Base-by-base conservation (phyloP, 176 grass and related monocot genomes). In the Tuctoria greenei region DNA sequence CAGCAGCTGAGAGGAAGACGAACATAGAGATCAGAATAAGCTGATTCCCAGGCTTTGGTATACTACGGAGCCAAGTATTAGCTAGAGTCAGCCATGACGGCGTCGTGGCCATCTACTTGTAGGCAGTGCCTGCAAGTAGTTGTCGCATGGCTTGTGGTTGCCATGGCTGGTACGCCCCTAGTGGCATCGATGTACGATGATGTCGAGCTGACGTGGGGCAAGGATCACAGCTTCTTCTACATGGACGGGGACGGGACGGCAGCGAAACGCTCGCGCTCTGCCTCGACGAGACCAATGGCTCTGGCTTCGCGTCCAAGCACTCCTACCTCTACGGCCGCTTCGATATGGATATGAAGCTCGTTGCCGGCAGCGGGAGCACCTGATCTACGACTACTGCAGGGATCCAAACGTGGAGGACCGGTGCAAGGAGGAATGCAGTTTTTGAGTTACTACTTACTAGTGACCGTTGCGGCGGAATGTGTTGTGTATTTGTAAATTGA, bases 271-370 rank as follows among this genome's bases (percentile, higher is more conserved):
- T 90, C 25, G 74, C 76, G 7, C 80, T 88, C 24, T 71, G 55
- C 17, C 75, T 86, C n/a, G 83, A 86, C 74, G 6, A 83, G 35
- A 47, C 18, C 41, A 69, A 69, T 28, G 92, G 88, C 60, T 86
- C 92, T 3, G 92, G 83, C 25, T 95, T 95, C 84, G 72, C 54
- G 5, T 79, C 86, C 59, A 95, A 82, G 68, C 34, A 73, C 10
- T 60, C 78, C 10, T 89, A 73, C 72, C 80, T 89, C 60, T 95
- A 86, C 55, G 88, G 46, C 46, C 84, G 89, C 77, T 82, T 84
- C 54, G 84, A 83, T 81, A 77, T 95, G 76, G 86, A 95, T 24
- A 34, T 95, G 4, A 91, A 82, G 73, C 74, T 95, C 42, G 83
- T 95, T 31, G 76, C 83, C 61, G 67, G 79, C 43, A 66, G 16